These are phyloP conservation scores for Chlorella sp. DNA, from an alignment of 139 green algal genomes.

Conservation along the genomic window DNA sequence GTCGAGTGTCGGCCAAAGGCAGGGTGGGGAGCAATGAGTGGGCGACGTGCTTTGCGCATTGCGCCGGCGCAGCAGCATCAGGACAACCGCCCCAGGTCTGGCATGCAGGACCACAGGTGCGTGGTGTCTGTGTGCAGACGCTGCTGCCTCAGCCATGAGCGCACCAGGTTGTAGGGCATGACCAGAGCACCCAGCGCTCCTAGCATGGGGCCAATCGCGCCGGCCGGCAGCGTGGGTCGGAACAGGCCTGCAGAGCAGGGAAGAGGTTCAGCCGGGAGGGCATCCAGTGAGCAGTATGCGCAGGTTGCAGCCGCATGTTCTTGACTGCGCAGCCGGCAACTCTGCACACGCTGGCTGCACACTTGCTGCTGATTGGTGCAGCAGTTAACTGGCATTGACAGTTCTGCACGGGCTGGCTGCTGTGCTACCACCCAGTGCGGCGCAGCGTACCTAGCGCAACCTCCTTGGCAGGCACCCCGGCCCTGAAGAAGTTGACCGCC, in stretches of 20 bases:
- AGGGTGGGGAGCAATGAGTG: too few relatives aligned
- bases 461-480: conserved; percentile 31
- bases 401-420: too few relatives aligned
- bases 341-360: background rate
- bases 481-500: conserved; percentile 45
- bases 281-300: background rate
- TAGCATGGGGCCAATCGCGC: conserved; percentile 37
- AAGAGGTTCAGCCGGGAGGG: background rate
- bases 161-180: conserved; percentile 54
- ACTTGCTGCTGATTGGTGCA: too few relatives aligned
- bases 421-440: background rate
- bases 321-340: too few relatives aligned
- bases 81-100: too few relatives aligned
- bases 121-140: too few relatives aligned
- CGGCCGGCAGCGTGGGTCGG: conserved; percentile 23
- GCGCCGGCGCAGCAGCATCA: too few relatives aligned
- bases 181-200: conserved; percentile 47
- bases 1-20: background rate
- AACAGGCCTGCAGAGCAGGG: conserved; percentile 27
- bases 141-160: too few relatives aligned
- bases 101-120: background rate
- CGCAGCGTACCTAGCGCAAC: conserved; percentile 23
- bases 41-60: too few relatives aligned
- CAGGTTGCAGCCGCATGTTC: background rate
- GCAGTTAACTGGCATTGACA: too few relatives aligned